These are phyloP conservation scores for Backusella tarrabulga DNA, from an alignment of 192 early-diverging fungal species.

Conservation along the genomic window DNA sequence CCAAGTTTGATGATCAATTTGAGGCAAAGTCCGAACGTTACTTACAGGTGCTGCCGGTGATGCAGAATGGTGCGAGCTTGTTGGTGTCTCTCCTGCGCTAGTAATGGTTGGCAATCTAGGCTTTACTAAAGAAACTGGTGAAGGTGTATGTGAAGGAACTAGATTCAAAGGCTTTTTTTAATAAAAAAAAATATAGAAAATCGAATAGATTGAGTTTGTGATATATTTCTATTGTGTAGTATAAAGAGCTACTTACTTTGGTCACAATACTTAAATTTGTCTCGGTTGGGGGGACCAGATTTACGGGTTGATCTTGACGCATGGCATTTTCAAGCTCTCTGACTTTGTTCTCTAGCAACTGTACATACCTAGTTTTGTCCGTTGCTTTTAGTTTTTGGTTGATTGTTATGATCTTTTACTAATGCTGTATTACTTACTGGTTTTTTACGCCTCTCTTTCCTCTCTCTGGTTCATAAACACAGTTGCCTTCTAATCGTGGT, in stretches of 20 bases:
- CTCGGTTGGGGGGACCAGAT: background rate
- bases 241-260: background rate
- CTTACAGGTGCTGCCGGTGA: background rate
- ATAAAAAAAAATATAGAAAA: background rate
- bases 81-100: background rate
- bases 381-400: background rate
- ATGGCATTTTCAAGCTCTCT: conserved; percentile 4
- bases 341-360: conserved; percentile 5
- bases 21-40: background rate
- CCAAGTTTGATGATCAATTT: conserved; percentile 3
- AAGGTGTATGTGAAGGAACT: background rate
- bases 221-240: background rate
- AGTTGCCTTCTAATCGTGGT: background rate
- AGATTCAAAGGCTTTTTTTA: background rate
- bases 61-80: background rate
- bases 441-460: conserved; percentile 11
- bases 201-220: background rate
- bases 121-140: background rate
- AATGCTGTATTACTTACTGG: background rate
- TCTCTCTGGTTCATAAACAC: conserved; percentile 16
- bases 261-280: background rate
- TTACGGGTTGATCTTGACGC: conserved; percentile 2
- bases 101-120: background rate
- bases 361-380: conserved; percentile 6
- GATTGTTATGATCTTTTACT: background rate